Conservation (phyloP, 148 eudicot genomes). For the Spergularia marina region DNA sequence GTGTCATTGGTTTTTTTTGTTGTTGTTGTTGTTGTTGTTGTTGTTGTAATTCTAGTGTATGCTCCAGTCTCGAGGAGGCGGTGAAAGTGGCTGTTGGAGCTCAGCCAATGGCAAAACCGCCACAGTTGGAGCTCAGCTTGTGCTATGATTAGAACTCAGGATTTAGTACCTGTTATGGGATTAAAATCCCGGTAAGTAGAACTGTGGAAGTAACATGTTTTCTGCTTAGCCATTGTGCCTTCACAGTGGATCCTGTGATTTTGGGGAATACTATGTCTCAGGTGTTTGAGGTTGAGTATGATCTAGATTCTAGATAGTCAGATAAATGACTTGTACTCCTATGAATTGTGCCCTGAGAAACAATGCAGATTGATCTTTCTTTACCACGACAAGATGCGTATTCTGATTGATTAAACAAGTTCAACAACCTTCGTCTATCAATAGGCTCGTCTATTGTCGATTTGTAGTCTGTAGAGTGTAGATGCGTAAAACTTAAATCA, state of each 20-base stretch:
- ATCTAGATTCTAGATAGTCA: not conserved
- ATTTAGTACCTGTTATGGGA: slow-evolving; percentile 2
- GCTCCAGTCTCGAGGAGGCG: slow-evolving; percentile 4
- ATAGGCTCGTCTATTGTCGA: no score
- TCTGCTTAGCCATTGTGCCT: slow-evolving; percentile 16
- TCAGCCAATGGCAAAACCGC: slow-evolving; percentile 5
- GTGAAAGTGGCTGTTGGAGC: not conserved
- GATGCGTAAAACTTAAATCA: no score
- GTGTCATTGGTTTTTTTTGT: no score
- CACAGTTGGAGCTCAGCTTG: not conserved
- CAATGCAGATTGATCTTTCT: no score
- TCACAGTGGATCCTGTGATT: not conserved
- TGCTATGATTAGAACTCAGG: slow-evolving; percentile 19
- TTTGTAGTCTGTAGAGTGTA: no score
- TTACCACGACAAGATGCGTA: no score
- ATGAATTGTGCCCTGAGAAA: not conserved
- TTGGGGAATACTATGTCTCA: slow-evolving; percentile 1
- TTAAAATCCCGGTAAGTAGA: not conserved
- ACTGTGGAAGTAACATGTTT: not conserved
- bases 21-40: no score
- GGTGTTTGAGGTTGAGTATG: slow-evolving; percentile 12
- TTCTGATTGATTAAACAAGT: no score
- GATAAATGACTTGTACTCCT: slow-evolving; percentile 12
- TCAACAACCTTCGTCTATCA: no score
- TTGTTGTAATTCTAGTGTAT: not conserved